Conservation (phyloP, 1,284 basidiomycete species). For the Pseudozyma sp. region DNA sequence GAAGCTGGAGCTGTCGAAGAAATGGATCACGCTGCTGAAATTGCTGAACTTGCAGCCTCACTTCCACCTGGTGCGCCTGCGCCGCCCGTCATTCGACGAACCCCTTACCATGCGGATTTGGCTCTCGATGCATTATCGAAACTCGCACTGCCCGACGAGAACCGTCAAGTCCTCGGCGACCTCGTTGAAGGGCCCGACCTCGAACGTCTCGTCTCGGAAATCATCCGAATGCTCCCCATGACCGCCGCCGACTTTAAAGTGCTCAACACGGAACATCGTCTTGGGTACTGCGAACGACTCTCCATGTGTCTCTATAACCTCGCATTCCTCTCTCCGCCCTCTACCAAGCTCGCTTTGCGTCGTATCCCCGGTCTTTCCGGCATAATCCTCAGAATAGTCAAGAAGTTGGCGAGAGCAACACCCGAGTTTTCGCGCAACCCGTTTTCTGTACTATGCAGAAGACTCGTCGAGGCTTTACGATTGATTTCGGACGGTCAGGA, state of each 20-base stretch:
- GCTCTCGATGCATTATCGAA: constrained; percentile 86
- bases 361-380: constrained; percentile 69
- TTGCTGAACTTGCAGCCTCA: constrained; percentile 36
- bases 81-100: constrained; percentile 34
- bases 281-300: constrained; percentile 82
- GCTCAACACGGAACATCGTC: constrained; percentile 76
- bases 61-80: constrained; percentile 24
- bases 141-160: constrained; percentile 80
- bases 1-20: constrained; percentile 78
- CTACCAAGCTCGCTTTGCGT: constrained; percentile 79
- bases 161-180: constrained; percentile 79
- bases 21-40: constrained; percentile 72
- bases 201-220: constrained; percentile 76
- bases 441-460: constrained; percentile 77
- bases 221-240: constrained; percentile 85
- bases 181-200: constrained; percentile 75
- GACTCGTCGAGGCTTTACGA: constrained; percentile 85
- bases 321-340: constrained; percentile 82
- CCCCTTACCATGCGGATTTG: constrained; percentile 77
- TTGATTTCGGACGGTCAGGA: constrained; percentile 83
- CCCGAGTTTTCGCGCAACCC: constrained; percentile 73
- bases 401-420: constrained; percentile 70
- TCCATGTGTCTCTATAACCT: constrained; percentile 86
- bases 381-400: constrained; percentile 71
- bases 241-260: constrained; percentile 81